Evolutionary conservation across 2,329 filamentous ascomycete genomes (phyloP).

Genomic region (Diaporthe citriasiana): DNA sequence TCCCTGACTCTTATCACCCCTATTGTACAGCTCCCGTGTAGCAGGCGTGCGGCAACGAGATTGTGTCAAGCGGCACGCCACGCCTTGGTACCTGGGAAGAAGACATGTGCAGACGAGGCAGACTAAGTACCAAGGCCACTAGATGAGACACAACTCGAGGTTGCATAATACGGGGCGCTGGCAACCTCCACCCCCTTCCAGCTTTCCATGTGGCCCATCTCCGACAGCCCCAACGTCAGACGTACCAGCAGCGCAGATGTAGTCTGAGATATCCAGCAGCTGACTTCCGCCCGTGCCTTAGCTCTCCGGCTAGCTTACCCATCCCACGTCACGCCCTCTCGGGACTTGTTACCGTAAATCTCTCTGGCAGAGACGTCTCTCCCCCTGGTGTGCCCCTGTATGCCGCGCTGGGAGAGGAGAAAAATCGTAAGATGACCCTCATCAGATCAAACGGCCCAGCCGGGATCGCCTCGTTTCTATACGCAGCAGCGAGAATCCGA

Average conservation of each 20-base stretch:
- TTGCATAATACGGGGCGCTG: slow-evolving; percentile 4
- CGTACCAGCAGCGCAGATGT: slow-evolving; percentile 2
- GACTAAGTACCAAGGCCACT: not conserved
- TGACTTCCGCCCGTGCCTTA: slow-evolving; percentile 23
- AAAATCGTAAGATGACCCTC: slow-evolving; percentile 10
- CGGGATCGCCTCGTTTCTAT: not conserved
- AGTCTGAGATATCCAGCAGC: slow-evolving; percentile 18
- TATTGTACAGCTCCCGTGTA: not conserved
- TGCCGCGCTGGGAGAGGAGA: not conserved
- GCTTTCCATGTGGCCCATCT: slow-evolving; percentile 24
- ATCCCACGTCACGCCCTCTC: slow-evolving; percentile 24
- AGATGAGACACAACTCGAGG: slow-evolving; percentile 22
- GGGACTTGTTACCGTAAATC: not conserved
- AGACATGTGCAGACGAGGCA: not conserved
- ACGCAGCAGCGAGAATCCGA: slow-evolving; percentile 8
- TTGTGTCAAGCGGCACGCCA: slow-evolving; percentile 12
- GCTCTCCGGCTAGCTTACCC: slow-evolving; percentile 14
- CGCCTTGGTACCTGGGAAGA: slow-evolving; percentile 8
- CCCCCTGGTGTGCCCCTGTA: no score
- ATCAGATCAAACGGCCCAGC: slow-evolving; percentile 11
- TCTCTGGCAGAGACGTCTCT: not conserved
- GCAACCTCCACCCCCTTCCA: not conserved
- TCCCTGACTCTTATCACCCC: not conserved
- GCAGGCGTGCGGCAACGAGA: not conserved
- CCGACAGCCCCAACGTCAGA: slow-evolving; percentile 22